Conservation (phyloP, 2,329 filamentous ascomycete species). For the Podosphaera fusca region DNA sequence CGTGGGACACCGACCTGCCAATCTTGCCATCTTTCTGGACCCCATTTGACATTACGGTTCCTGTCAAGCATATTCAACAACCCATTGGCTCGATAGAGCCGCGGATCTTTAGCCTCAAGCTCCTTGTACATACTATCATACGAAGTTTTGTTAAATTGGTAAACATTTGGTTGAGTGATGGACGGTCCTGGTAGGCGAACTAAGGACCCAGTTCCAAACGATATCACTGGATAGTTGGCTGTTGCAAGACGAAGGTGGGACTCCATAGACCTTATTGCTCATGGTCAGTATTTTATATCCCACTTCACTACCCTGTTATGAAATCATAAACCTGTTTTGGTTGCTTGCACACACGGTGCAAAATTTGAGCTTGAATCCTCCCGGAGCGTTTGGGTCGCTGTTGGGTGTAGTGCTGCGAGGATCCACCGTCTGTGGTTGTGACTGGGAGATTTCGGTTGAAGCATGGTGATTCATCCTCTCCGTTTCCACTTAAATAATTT, state of each 20-base stretch:
- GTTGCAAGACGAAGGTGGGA: conserved; percentile 82
- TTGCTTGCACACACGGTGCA: conserved; percentile 99
- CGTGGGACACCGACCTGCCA: conserved; percentile 77
- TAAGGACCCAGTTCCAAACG: conserved; percentile 85
- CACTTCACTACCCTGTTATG: not conserved
- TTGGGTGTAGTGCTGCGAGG: conserved; percentile 7
- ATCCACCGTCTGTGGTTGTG: conserved; percentile 4
- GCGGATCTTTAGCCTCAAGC: conserved; percentile 60
- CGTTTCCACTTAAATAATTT: not conserved
- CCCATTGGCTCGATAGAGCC: conserved; percentile 77
- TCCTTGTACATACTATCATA: conserved; percentile 91
- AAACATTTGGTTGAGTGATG: conserved; percentile 87
- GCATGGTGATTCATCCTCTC: not conserved
- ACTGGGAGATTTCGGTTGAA: conserved; percentile 2
- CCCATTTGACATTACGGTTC: conserved; percentile 82
- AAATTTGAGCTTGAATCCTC: conserved; percentile 74
- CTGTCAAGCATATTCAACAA: conserved; percentile 88
- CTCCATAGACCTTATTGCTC: conserved; percentile 55
- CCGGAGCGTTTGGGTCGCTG: conserved; percentile 10
- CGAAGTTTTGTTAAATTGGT: conserved; percentile 91
- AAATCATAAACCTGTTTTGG: conserved; percentile 52
- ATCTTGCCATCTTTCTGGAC: conserved; percentile 92
- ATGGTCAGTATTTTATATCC: conserved; percentile 2
- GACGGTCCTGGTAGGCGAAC: conserved; percentile 81
- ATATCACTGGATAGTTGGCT: conserved; percentile 83